phyloP scores from a whole-genome alignment of 164 flowering plant species.

The Vitis cinerea region DNA sequence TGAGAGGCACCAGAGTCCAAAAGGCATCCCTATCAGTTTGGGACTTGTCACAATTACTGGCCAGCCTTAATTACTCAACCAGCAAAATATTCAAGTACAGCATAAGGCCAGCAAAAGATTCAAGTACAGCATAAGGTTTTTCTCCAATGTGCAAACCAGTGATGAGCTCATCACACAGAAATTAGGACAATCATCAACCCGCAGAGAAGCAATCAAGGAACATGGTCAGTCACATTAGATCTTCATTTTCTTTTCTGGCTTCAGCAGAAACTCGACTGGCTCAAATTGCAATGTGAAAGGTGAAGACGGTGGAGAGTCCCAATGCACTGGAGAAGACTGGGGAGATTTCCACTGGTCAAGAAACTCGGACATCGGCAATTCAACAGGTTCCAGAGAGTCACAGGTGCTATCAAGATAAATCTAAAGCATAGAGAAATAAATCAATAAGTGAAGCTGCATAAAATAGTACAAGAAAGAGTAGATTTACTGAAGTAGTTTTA shows the following conservation, averaged over 20 bases:
- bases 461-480: background rate
- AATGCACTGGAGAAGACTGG: slow-evolving; percentile 19
- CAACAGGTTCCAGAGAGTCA: slow-evolving; percentile 18
- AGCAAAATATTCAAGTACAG: no score
- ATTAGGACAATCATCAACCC: no score
- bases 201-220: background rate
- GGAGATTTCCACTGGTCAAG: slow-evolving; percentile 22
- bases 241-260: slow-evolving; percentile 8
- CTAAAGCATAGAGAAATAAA: slow-evolving; percentile 1
- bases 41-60: no score
- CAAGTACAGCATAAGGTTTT: no score
- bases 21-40: no score
- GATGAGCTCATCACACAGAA: no score
- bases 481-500: background rate
- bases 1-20: no score
- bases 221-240: background rate
- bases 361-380: slow-evolving; percentile 25
- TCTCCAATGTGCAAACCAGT: no score
- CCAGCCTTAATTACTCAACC: no score
- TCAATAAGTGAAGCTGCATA: background rate
- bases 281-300: slow-evolving; percentile 20
- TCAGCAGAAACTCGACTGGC: slow-evolving; percentile 22
- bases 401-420: slow-evolving; percentile 7
- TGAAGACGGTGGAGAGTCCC: slow-evolving; percentile 23
- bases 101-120: no score